Base-by-base conservation (phyloP, 306 rosid species). In the Cicer cuneatum region DNA sequence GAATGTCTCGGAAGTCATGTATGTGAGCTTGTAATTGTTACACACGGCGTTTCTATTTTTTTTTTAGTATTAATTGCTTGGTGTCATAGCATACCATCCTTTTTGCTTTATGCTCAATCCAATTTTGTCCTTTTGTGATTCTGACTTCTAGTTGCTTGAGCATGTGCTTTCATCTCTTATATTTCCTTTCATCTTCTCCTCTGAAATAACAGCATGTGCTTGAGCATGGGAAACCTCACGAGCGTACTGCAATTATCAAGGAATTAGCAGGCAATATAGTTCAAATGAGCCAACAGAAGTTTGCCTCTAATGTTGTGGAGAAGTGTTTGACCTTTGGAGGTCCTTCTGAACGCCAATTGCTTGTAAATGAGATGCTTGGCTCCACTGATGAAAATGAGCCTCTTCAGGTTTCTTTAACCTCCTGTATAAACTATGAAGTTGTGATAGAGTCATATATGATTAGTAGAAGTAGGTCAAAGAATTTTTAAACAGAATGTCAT, bases 381-480 rank as follows among this genome's bases (percentile, higher is more conserved):
- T 37, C 96, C 66, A 93, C 98, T 0, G 98, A 93, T 80, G 98
- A 93, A 85, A 93, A 93, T n/a, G 97, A 93, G 86, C 97, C 97
- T 51, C 97, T 91, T 82, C 98, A 93, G 98, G 71, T 66, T 18
- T 65, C 1, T 42, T 43, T 12, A 64, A 35, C 10, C 19, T 62
- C 8, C 46, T 16, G 14, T 38, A 37, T 2, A 7, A 14, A 9
- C 68, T 62, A 15, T 2, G 1, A 35, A 13, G 3, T 57, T 21
- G 7, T 5, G 37, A 45, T 73, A 4, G 4, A 43, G 37, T 53
- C 33, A 59, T 29, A 29, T 29, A 3, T 29, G 35, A 29, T 29
- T 29, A 29, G 35, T 29, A 29, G 35, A 29, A 29, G 35, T 5
- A 29, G 35, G 35, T 29, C 5, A 29, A 29, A 21, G 29, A 21